phyloP scores from a whole-genome alignment of 257 asterid genomes.

The Solanum pennellii region DNA sequence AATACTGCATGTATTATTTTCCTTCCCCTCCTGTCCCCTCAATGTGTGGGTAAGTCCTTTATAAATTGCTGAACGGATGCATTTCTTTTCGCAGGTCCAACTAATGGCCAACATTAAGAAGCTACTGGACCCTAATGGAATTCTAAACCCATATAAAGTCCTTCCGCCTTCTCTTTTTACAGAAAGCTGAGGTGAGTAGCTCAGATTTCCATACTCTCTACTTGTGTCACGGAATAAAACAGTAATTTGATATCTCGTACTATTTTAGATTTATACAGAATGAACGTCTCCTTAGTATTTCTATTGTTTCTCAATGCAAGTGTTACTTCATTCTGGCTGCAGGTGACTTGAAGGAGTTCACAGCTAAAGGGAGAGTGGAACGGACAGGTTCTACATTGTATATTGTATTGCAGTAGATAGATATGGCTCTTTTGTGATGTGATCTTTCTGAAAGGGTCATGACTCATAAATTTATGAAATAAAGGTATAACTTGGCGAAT shows the following conservation, averaged over 20 bases:
- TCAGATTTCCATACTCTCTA: background rate
- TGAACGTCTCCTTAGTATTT: background rate
- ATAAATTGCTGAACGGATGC: background rate
- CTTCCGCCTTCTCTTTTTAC: slow-evolving; percentile 48
- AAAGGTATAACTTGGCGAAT: background rate
- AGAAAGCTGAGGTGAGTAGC: slow-evolving; percentile 6
- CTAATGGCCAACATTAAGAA: slow-evolving; percentile 73
- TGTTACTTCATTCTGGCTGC: background rate
- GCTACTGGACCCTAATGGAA: slow-evolving; percentile 79
- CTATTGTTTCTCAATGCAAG: background rate
- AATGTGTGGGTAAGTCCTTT: background rate
- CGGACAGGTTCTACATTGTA: background rate
- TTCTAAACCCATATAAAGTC: slow-evolving; percentile 93
- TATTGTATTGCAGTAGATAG: background rate
- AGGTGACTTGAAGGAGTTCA: background rate
- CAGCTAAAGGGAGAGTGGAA: background rate
- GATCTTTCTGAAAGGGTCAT: background rate
- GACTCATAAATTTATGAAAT: background rate
- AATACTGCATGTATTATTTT: background rate
- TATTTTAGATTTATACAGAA: background rate
- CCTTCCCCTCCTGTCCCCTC: background rate
- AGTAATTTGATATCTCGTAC: background rate
- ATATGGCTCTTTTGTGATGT: background rate
- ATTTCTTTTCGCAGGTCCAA: slow-evolving; percentile 47
- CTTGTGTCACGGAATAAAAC: background rate